Evolutionary conservation across 2,329 filamentous ascomycete species (phyloP), one percentile per base, ranked within the genome.

Genomic region (Diaporthe aspalathi): DNA sequence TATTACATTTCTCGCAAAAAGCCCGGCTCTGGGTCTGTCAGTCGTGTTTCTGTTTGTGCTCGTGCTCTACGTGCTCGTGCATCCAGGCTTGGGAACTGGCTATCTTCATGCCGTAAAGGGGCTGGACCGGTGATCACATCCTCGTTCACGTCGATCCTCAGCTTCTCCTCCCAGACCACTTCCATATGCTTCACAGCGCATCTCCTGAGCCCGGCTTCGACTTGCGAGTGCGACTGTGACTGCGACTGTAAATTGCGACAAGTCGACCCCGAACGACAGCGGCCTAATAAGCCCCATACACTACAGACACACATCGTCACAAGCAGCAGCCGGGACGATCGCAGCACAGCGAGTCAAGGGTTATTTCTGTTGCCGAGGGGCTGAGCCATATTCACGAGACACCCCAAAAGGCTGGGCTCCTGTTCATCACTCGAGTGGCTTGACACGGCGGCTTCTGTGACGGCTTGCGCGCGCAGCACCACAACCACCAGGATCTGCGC

Each of bases 381-480:
- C 70, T 72, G 70, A 70, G 70, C 70, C 67, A 68, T 49, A 20
- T 57, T 68, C 53, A 50, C 53, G 53, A 60, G 67, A 60, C 65
- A 54, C 65, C 27, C 49, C 65, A 54, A 67, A 67, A 67, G 27
- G 40, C 65, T 67, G 35, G 50, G 65, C 65, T 67, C 38, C 52
- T 45, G 24, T 47, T 67, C 67, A 29, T 68, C 66, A 57, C 53
- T 68, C 54, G 43, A 57, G 43, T 68, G 52, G 66, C 53, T 68
- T 68, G 29, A 68, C 54, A 17, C 43, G 45, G 52, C 49, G 49
- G 29, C 49, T 54, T 54, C 65, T 54, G 65, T 67, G 50, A 67
- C 65, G 20, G 27, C 40, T 54, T 67, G 49, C 50, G 65, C 40
- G 50, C 52, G 45, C 50, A 20, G 17, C 35, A 45, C n/a, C n/a